Base-by-base conservation (phyloP, 192 early-diverging fungal species). In the Backusella macrospora region DNA sequence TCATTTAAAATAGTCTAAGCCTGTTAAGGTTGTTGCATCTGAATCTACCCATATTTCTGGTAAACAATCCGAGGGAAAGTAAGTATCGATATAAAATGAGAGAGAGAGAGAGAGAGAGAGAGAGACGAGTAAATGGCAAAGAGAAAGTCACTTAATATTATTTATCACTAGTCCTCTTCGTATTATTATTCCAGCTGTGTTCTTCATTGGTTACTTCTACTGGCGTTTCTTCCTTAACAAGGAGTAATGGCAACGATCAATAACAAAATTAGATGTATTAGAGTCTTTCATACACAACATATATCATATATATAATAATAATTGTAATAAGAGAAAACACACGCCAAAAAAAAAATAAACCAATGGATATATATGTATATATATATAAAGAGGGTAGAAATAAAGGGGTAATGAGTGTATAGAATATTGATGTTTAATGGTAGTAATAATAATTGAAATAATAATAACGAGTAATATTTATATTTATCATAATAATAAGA, bases 181-280 rank as follows among this genome's bases (percentile, higher is more conserved):
- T 46, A 71, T 78, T 18, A 64, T 78, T 64, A 15, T 78, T 47
- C 77, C 77, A 7, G 38, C 74, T 13, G 23, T 71, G 18, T 68
- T 78, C 62, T 70, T 78, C 10, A 68, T 59, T 38, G 77, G 71
- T 16, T 71, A 70, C 39, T 16, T 78, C 37, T 78, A 78, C 68
- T 78, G 62, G 68, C 77, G 77, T 59, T 74, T 78, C 65, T 73
- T 78, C 47, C 65, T 68, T 26, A 45, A 55, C 52, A 21, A 75
- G 16, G n/a, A 68, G 38, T 72, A 43, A 43, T 44, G 14, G 2
- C 37, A 45, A 26, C 14, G 34, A 29, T 21, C 12, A 47, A 43
- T 16, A 45, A 45, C 9, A 48, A 23, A 52, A 52, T 52, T 52
- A 52, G 49, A 52, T 38, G 43, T 68, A 47, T 44, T 46, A 45